A percentile compares a stretch with the other conserved stretches of the same genome.
These are phyloP conservation scores for Kodamaea arcana DNA, from an alignment of 1,139 yeast species.

Conservation along the genomic window DNA sequence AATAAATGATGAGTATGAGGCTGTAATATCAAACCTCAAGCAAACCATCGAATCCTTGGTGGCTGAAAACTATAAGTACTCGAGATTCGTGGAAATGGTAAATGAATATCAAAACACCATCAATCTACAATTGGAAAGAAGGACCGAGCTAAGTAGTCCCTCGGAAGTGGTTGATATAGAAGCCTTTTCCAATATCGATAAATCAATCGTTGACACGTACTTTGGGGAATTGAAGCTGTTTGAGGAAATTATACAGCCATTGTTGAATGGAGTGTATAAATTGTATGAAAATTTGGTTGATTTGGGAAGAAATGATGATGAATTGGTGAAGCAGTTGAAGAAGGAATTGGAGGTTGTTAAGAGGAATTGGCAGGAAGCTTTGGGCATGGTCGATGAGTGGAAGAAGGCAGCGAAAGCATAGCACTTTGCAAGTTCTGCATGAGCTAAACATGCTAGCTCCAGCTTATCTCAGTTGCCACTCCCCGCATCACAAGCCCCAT, in stretches of 20 bases:
- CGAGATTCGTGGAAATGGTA: conserved; percentile 29
- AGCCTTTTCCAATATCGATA: conserved; percentile 14
- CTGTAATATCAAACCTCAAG: conserved; percentile 35
- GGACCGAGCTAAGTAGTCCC: conserved; percentile 25
- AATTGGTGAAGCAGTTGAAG: conserved; percentile 25
- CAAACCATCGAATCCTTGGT: conserved; percentile 38
- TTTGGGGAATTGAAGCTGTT: conserved; percentile 37
- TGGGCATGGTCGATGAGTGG: conserved; percentile 48
- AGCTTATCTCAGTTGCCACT: too few relatives aligned
- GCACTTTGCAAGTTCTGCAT: too few relatives aligned
- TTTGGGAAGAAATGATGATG: conserved; percentile 4
- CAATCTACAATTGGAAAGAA: conserved; percentile 18
- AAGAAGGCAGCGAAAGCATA: conserved; percentile 15
- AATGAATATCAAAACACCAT: conserved; percentile 25
- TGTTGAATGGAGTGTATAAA: conserved; percentile 19
- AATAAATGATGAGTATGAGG: conserved; percentile 34
- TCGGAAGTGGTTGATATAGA: conserved; percentile 29
- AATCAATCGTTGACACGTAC: conserved; percentile 17
- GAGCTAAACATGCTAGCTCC: too few relatives aligned
- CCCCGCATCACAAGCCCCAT: too few relatives aligned
- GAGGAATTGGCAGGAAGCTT: conserved; percentile 42
- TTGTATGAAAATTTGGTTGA: conserved; percentile 19
- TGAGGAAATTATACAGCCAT: conserved; percentile 34
- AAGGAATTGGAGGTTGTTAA: conserved; percentile 35
- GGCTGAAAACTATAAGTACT: conserved; percentile 36